Conservation (phyloP, 2,329 filamentous ascomycete species). For the Colletotrichum tropicale region DNA sequence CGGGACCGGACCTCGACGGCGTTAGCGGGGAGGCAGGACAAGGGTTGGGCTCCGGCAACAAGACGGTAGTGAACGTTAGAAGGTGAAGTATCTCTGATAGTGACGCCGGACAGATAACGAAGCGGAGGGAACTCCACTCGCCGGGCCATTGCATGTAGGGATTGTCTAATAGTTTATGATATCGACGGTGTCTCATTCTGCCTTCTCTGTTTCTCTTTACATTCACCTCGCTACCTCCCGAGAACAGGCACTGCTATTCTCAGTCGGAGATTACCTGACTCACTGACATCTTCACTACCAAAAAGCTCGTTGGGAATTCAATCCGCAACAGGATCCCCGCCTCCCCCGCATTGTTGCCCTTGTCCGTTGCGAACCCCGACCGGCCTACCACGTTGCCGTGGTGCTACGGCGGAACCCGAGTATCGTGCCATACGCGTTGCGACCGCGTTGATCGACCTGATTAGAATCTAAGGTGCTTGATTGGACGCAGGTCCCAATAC, state of each 20-base stretch:
- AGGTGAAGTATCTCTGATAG: neutral
- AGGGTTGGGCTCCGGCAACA: neutral
- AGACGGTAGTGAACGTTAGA: neutral
- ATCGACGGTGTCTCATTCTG: neutral
- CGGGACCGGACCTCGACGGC: slow-evolving; percentile 1
- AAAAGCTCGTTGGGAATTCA: neutral
- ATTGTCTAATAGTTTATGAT: neutral
- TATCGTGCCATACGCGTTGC: neutral
- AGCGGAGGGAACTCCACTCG: neutral
- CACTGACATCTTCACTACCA: neutral
- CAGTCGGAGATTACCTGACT: neutral
- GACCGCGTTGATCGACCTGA: neutral
- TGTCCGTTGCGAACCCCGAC: neutral
- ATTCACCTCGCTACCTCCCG: neutral
- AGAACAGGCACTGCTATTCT: neutral
- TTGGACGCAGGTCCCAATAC: neutral
- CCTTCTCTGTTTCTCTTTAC: neutral
- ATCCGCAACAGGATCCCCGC: neutral
- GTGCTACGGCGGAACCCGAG: neutral
- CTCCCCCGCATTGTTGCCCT: neutral
- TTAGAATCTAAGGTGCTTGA: fast-evolving
- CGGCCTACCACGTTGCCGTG: neutral
- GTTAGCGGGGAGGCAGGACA: neutral
- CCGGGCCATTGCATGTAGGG: neutral
- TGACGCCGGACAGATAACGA: neutral